Evolutionary conservation across 192 early-diverging fungal species (phyloP), one percentile per base, ranked within the genome.

Genomic region (Umbelopsis vinacea): DNA sequence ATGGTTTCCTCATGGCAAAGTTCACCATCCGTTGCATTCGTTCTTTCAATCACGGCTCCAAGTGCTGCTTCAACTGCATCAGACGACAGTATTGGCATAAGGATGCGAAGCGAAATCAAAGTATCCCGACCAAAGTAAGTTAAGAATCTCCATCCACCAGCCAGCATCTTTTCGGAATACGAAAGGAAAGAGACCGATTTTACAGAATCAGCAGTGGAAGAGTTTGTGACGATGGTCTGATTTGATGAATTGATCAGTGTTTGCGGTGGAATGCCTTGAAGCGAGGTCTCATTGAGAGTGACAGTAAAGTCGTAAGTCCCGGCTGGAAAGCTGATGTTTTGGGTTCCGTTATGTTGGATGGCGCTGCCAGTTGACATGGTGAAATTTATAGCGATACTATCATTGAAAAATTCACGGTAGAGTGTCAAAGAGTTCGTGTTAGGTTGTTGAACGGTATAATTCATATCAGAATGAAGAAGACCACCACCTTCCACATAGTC

Each of bases 121-220:
- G 43, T 68, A 37, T 68, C 67, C 46, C 67, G 21, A 8, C 67
- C 67, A n/a, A 68, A 68, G 35, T 68, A 68, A 19, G 67, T 68
- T n/a, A 68, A 45, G 43, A 68, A 68, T 4, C 67, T 9, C 67
- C 67, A 68, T 46, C 67, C 67, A 46, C 67, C 67, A 9, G 67
- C 67, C 45, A 68, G 10, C 22, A 68, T 21, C 21, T 68, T 68
- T 12, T 68, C 67, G 17, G 11, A 29, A 19, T 68, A 68, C 0
- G 67, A 47, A 23, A 68, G 67, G 26, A 68, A 68, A 9, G 67
- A 45, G 0, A 68, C 40, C 12, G 23, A 24, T 14, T 46, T 68
- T 12, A 47, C 45, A 46, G 67, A 46, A 10, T 47, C 23, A 17
- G 67, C 9, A 19, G 57, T 63, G 3, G 57, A 63, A 6, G 57